phyloP scores from a whole-genome alignment of 1,284 basidiomycete genomes.

The Leccinum proximum region DNA sequence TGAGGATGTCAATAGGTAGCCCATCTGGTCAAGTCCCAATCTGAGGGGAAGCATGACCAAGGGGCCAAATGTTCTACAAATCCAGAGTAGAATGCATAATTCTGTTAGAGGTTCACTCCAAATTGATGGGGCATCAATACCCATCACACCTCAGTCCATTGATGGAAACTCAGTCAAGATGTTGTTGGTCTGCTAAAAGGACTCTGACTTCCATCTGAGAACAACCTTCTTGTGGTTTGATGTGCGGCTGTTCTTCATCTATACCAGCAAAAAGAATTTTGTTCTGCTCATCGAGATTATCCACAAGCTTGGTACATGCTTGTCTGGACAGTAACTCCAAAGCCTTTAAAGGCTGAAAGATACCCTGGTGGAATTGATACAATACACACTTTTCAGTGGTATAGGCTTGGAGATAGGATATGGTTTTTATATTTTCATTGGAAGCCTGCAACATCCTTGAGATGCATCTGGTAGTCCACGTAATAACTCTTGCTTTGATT shows the following conservation, averaged over 20 bases:
- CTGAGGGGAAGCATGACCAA: not conserved
- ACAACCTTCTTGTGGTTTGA: slow-evolving; percentile 6
- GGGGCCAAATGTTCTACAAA: not conserved
- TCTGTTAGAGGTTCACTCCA: not conserved
- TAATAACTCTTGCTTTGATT: not conserved
- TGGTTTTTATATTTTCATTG: not conserved
- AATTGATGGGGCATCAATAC: not conserved
- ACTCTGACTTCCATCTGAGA: slow-evolving; percentile 6
- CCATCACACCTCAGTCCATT: not conserved
- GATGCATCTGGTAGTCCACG: slow-evolving; percentile 5
- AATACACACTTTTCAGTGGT: slow-evolving; percentile 13
- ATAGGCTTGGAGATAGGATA: slow-evolving; percentile 15
- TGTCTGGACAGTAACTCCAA: not conserved
- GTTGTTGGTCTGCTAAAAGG: fast-evolving
- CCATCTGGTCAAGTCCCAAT: not conserved
- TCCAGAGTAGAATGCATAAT: not conserved
- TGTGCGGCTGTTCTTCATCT: not conserved
- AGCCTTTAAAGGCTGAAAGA: slow-evolving; percentile 2
- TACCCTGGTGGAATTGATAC: slow-evolving; percentile 11
- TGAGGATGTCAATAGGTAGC: not conserved
- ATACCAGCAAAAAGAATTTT: not conserved
- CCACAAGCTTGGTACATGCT: not conserved
- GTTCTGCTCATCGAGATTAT: not conserved
- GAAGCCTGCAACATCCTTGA: slow-evolving; percentile 10
- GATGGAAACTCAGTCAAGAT: not conserved